Evolutionary conservation across 768 basidiomycete species (phyloP).

Genomic region (Cantharellus cinnabarinus): DNA sequence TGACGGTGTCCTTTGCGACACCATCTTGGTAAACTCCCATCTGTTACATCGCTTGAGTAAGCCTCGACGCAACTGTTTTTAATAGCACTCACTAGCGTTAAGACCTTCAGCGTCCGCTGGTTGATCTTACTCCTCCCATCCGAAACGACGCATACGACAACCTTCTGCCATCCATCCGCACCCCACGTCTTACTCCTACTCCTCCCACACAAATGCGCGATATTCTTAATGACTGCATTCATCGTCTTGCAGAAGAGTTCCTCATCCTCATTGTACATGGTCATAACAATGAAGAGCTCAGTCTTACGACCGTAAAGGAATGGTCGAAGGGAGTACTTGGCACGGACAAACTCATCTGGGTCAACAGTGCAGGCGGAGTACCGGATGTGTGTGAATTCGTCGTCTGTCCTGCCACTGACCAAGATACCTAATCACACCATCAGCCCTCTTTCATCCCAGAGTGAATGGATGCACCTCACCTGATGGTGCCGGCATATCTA

Average conservation of each 20-base stretch:
- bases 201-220: conserved; percentile 56
- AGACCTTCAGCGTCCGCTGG: conserved; percentile 76
- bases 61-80: conserved; percentile 2
- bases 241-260: conserved; percentile 59
- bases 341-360: conserved; percentile 68
- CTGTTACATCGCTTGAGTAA: conserved; percentile 17
- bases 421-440: conserved; percentile 29
- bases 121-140: conserved; percentile 76
- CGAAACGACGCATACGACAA: conserved; percentile 73
- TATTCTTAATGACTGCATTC: conserved; percentile 82
- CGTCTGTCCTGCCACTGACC: conserved; percentile 39
- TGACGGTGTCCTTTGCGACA: conserved; percentile 73
- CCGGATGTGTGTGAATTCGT: conserved; percentile 68
- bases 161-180: conserved; percentile 73
- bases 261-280: conserved; percentile 91
- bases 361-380: conserved; percentile 82
- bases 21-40: conserved; percentile 84
- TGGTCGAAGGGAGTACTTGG: conserved; percentile 57
- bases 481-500: conserved; percentile 63
- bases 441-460: too few relatives aligned
- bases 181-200: conserved; percentile 64
- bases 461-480: too few relatives aligned
- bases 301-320: conserved; percentile 65
- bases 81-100: conserved; percentile 38
- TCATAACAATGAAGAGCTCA: conserved; percentile 89